Evolutionary conservation across 1,139 yeast species (phyloP).

Genomic region (Kodamaea fungicola): DNA sequence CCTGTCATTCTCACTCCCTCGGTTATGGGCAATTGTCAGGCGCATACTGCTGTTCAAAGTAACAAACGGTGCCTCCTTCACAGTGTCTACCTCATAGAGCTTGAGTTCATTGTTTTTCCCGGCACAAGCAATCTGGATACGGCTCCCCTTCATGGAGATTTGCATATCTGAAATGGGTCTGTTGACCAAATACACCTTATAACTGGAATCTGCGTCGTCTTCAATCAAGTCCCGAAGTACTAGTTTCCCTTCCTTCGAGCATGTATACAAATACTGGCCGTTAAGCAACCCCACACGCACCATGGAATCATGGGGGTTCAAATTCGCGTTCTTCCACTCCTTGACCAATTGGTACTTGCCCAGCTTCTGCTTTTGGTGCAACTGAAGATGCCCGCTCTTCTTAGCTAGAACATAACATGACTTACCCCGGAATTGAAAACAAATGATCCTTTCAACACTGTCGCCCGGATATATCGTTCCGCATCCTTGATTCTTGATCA

Average conservation of each 20-base stretch:
- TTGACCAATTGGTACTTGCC: slow-evolving; percentile 16
- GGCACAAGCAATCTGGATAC: slow-evolving; percentile 31
- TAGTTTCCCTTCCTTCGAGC: slow-evolving; percentile 44
- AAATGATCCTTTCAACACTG: slow-evolving; percentile 19
- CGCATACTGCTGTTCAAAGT: slow-evolving; percentile 8
- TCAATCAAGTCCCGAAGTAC: slow-evolving; percentile 42
- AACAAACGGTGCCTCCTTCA: slow-evolving; percentile 3
- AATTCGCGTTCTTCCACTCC: slow-evolving; percentile 29
- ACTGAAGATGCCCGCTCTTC: slow-evolving; percentile 28
- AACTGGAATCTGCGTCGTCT: slow-evolving; percentile 35
- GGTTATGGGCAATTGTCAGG: slow-evolving; percentile 1
- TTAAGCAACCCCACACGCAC: slow-evolving; percentile 31
- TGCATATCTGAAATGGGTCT: slow-evolving; percentile 37
- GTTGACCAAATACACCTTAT: slow-evolving; percentile 26
- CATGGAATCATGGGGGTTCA: slow-evolving; percentile 22
- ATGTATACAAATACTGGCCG: slow-evolving; percentile 34
- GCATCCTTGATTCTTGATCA: slow-evolving; percentile 17
- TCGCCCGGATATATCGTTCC: slow-evolving; percentile 5
- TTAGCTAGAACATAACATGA: slow-evolving; percentile 26
- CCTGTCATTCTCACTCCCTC: slow-evolving; percentile 11
- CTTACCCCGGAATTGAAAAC: slow-evolving; percentile 18
- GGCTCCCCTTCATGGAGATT: slow-evolving; percentile 15
- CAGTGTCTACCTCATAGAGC: slow-evolving; percentile 19
- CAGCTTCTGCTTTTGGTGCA: slow-evolving; percentile 18
- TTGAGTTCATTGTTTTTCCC: slow-evolving; percentile 47